phyloP scores from a whole-genome alignment of 495 filamentous ascomycete genomes.

The Neurospora sp. region DNA sequence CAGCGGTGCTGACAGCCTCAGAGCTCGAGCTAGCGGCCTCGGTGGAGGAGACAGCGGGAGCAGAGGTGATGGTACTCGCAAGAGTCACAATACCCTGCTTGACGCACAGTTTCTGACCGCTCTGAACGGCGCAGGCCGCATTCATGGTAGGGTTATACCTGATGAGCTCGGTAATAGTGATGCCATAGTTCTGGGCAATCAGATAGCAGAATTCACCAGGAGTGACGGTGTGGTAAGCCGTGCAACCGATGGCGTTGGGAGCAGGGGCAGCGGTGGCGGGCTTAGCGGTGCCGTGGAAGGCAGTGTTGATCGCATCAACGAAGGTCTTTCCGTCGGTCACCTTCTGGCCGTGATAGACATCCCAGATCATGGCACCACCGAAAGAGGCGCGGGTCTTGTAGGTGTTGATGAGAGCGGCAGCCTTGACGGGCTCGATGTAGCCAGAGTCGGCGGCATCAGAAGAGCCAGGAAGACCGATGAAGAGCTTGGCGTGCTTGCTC shows the following conservation, averaged over 20 bases:
- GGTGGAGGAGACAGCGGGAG: neutral
- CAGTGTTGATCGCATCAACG: constrained; percentile 19
- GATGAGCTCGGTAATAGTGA: constrained; percentile 5
- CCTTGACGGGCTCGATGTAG: constrained; percentile 19
- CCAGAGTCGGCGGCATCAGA: constrained; percentile 18
- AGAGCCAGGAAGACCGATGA: constrained; percentile 54
- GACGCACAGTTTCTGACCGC: constrained; percentile 7
- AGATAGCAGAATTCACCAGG: constrained; percentile 7
- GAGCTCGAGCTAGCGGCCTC: constrained; percentile 2
- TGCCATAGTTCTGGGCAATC: constrained; percentile 6
- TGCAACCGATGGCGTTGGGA: constrained; percentile 7
- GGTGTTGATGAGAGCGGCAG: constrained; percentile 17
- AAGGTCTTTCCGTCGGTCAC: constrained; percentile 15
- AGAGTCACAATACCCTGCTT: neutral
- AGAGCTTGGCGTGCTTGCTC: constrained; percentile 51
- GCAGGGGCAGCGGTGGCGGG: constrained; percentile 4
- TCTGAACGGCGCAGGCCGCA: neutral
- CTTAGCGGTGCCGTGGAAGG: constrained; percentile 4
- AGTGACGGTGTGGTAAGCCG: constrained; percentile 5
- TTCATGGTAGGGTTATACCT: constrained; percentile 1
- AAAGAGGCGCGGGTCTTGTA: constrained; percentile 26
- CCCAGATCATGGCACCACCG: constrained; percentile 35
- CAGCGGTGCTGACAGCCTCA: constrained; percentile 6
- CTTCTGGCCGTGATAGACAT: constrained; percentile 21
- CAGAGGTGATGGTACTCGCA: constrained; percentile 1